Percentiles rank a stretch among this genome's conserved stretches.
Evolutionary conservation across 495 filamentous ascomycete species (phyloP).

Genomic region (Penicillium parvum): DNA sequence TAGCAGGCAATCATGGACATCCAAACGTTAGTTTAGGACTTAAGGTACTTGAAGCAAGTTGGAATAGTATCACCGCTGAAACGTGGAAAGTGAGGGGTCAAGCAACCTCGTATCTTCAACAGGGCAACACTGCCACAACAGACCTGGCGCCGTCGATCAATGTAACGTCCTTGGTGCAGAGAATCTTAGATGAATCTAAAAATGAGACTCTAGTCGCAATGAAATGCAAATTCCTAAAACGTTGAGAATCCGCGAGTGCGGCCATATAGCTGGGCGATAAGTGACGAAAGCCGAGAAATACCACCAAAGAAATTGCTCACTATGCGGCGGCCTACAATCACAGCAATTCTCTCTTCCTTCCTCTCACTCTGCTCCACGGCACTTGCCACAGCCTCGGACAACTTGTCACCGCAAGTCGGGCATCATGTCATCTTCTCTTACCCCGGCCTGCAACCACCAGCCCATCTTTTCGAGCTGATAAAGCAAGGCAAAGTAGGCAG

Average conservation of each 20-base stretch:
- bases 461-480: constrained; percentile 24
- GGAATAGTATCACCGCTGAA: too few species aligned
- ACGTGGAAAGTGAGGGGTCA: not conserved
- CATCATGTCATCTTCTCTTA: constrained; percentile 39
- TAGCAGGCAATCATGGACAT: not conserved
- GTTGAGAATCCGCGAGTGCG: not conserved
- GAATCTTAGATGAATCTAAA: not conserved
- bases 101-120: constrained; percentile 9
- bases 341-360: constrained; percentile 2
- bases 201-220: not conserved
- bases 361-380: not conserved
- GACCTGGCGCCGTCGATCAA: constrained; percentile 10
- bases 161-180: constrained; percentile 8
- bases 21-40: too few species aligned
- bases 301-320: not conserved
- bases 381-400: not conserved
- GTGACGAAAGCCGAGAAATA: not conserved
- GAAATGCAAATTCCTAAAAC: not conserved
- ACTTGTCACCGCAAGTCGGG: constrained; percentile 17
- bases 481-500: constrained; percentile 31
- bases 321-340: constrained; percentile 6
- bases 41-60: too few species aligned
- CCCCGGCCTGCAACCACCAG: constrained; percentile 21
- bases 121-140: not conserved
- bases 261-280: not conserved